A percentile compares a stretch with the other conserved stretches of the same genome.
These are phyloP conservation scores for Porcisia hertigi DNA, from an alignment of 208 protist genomes.

Conservation along the genomic window DNA sequence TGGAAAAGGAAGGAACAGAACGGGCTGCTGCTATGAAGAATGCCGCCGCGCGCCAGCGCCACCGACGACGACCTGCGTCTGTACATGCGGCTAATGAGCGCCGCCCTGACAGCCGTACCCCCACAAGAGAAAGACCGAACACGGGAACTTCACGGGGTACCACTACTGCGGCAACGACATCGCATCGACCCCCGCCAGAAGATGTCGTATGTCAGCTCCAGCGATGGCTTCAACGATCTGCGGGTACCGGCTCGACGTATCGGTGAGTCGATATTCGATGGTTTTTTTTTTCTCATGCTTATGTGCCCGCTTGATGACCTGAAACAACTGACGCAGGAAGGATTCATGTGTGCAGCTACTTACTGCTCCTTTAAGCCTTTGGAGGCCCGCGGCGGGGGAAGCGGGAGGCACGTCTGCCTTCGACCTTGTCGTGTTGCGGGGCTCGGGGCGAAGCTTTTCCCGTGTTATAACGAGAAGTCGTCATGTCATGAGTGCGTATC, in stretches of 20 bases:
- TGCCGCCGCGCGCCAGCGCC: no score
- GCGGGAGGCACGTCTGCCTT: neutral
- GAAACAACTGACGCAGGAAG: neutral
- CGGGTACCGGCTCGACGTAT: neutral
- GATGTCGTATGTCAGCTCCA: constrained; percentile 1
- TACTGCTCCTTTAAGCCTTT: neutral
- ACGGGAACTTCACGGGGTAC: neutral
- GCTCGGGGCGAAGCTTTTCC: neutral
- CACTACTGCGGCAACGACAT: neutral
- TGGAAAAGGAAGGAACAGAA: no score
- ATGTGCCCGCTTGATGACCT: neutral
- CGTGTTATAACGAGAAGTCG: neutral
- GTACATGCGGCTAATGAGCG: neutral
- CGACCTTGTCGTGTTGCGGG: neutral
- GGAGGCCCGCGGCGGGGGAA: neutral
- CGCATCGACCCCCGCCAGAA: neutral
- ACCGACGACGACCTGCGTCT: no score
- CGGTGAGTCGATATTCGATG: neutral
- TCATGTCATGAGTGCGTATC: neutral
- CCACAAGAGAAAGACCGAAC: neutral
- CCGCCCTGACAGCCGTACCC: constrained; percentile 2
- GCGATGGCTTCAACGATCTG: neutral
- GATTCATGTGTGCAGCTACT: neutral
- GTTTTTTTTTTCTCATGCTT: neutral
- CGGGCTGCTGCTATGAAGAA: no score